Percentiles rank a stretch among this genome's conserved stretches.
Conservation (phyloP, 345 rosid genomes). For the Populus pruinosa region DNA sequence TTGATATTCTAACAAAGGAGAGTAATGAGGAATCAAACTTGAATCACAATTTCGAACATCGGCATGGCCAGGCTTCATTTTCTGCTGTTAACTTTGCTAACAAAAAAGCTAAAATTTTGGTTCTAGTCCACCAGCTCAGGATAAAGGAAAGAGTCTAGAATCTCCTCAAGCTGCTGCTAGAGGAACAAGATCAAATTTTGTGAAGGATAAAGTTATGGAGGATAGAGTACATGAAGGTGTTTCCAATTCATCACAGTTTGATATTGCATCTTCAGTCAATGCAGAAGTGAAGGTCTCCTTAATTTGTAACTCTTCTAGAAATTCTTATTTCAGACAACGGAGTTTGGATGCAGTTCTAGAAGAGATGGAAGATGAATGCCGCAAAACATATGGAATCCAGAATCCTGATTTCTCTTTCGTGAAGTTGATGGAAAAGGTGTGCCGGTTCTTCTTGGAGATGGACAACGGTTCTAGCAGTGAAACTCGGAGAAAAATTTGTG, state of each 20-base stretch:
- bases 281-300: conserved; percentile 20
- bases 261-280: conserved; percentile 24
- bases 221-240: background rate
- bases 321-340: background rate
- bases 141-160: background rate
- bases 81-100: background rate
- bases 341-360: background rate
- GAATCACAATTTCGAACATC: background rate
- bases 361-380: conserved; percentile 21
- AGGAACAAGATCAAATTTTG: background rate
- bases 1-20: background rate
- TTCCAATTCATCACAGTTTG: conserved; percentile 6
- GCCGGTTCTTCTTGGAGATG: conserved; percentile 4
- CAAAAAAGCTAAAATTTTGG: background rate
- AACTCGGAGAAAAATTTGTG: background rate
- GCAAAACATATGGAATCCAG: conserved; percentile 6
- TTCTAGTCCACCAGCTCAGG: background rate
- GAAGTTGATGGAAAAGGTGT: conserved; percentile 19
- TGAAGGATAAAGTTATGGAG: background rate
- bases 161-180: background rate
- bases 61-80: background rate
- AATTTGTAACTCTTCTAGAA: conserved; percentile 1
- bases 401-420: conserved; percentile 18
- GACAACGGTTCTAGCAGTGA: background rate
- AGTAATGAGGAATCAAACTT: background rate